Evolutionary conservation across 1,284 basidiomycete species (phyloP).

Genomic region (Trichosporon coremiiforme): DNA sequence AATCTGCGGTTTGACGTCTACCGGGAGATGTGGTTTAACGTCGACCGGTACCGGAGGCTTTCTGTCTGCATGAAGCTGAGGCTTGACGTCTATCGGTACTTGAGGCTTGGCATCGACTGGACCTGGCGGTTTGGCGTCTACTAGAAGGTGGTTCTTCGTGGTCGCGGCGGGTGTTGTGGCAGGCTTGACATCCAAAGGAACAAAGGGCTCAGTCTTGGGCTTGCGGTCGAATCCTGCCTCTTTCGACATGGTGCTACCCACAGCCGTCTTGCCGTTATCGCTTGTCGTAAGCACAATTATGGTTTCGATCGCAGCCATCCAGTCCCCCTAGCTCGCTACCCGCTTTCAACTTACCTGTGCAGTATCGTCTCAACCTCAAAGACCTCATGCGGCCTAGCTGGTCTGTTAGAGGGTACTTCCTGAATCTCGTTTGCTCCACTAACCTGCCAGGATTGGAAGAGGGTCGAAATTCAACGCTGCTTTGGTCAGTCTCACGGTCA

Average conservation of each 20-base stretch:
- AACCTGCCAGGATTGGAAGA: slow-evolving; percentile 38
- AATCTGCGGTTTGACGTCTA: neutral
- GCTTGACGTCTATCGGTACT: neutral
- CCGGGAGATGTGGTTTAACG: neutral
- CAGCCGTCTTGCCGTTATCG: neutral
- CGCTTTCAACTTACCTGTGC: neutral
- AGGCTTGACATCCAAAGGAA: neutral
- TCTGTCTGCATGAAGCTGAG: neutral
- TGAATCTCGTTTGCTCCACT: neutral
- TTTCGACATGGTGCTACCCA: neutral
- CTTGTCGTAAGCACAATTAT: neutral
- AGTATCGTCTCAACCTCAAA: neutral
- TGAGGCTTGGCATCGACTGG: neutral
- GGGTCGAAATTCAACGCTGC: slow-evolving; percentile 41
- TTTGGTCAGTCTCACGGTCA: slow-evolving; percentile 18
- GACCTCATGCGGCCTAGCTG: neutral
- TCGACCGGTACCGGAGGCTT: no score
- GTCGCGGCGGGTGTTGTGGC: neutral
- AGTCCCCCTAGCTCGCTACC: neutral
- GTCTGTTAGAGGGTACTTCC: no score
- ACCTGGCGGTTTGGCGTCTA: neutral
- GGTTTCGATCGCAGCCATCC: neutral
- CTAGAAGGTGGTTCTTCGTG: neutral
- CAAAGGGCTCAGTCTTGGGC: neutral
- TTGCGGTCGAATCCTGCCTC: neutral